Evolutionary conservation across 2,329 filamentous ascomycete species (phyloP), one percentile per base, ranked within the genome.

Genomic region (Diaporthe sp.): DNA sequence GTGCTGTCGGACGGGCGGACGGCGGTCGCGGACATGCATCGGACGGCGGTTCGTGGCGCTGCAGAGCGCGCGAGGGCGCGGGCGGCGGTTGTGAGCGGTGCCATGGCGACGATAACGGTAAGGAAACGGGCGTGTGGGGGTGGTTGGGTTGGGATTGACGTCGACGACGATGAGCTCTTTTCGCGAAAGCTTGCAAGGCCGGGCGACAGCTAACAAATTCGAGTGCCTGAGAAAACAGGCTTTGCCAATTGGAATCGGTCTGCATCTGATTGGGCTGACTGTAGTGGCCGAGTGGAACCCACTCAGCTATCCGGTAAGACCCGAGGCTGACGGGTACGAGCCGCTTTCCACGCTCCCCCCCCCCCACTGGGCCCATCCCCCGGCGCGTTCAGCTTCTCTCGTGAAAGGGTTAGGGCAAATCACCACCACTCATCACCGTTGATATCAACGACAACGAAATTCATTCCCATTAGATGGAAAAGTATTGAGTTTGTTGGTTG

Each of bases 51-150:
- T 75, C 74, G 72, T 78, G 61, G 63, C 37, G 69, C 68, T 58
- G 80, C 78, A 73, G 82, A 79, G 85, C 93, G 93, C 88, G 94
- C 88, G 83, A 94, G 88, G 81, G 91, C 87, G 85, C 91, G 91
- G 83, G 93, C 91, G 83, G 91, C 89, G 83, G 89, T 88, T 82
- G 91, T 81, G 84, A 95, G 90, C 83, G 91, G 87, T 85, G 92
- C 91, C 92, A 94, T 94, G 81, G 83, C 84, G 82, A 77, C 74
- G 25, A 56, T 74, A 44, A 44, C 27, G 61, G 35, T 15, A 25
- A 44, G 56, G 66, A 75, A 76, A 78, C 79, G 71, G 58, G 77
- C 73, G 77, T 44, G 80, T 78, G 79, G 79, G 78, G 73, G 47
- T 25, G 47, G 44, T 27, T 78, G 72, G 71, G 81, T 77, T 75